phyloP scores from a whole-genome alignment of 257 asterid species.

The Lavandula angustifolia region DNA sequence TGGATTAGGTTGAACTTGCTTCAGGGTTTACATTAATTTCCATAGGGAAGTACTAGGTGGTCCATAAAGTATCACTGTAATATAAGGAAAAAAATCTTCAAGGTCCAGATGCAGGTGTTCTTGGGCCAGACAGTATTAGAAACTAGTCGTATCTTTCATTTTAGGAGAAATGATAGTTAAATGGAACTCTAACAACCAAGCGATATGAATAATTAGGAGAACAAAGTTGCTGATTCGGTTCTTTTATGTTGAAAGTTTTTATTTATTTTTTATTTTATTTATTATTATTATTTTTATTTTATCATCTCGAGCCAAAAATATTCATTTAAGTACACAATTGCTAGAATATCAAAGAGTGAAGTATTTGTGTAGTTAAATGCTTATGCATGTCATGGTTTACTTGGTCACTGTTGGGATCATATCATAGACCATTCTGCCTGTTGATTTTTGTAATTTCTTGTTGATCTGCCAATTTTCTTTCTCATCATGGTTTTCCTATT shows the following conservation, averaged over 20 bases:
- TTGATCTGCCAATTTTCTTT: no score
- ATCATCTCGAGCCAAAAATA: neutral
- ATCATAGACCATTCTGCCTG: no score
- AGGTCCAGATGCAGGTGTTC: slow-evolving; percentile 7
- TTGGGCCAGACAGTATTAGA: neutral
- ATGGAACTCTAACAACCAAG: slow-evolving; percentile 11
- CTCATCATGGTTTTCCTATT: neutral
- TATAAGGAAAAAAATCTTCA: neutral
- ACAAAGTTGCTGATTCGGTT: neutral
- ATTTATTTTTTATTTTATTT: no score
- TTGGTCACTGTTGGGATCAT: no score
- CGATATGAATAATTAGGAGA: slow-evolving; percentile 15
- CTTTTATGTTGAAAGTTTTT: no score
- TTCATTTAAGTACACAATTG: neutral
- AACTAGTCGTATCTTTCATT: slow-evolving; percentile 2
- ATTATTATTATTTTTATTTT: neutral
- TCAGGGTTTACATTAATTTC: neutral
- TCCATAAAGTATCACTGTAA: neutral
- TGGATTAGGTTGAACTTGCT: neutral
- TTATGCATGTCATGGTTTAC: no score
- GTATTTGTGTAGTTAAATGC: neutral
- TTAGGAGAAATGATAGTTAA: slow-evolving; percentile 3
- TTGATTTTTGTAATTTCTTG: no score
- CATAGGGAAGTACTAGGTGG: neutral
- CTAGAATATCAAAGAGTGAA: slow-evolving; percentile 1